Evolutionary conservation across 2,329 filamentous ascomycete genomes (phyloP).

Genomic region (Biscogniauxia marginata): DNA sequence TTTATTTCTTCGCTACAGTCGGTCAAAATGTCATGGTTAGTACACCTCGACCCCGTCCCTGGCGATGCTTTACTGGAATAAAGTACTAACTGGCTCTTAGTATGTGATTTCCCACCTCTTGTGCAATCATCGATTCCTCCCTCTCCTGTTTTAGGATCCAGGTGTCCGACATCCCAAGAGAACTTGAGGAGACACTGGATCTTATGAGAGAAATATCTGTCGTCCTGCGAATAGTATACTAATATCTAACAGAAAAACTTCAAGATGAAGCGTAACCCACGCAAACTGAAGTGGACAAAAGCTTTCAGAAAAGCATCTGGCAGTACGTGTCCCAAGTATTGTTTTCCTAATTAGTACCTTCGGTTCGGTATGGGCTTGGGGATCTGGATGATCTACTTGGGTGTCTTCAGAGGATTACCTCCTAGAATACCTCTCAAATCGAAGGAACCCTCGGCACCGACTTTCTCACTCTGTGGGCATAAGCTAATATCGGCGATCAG

Average conservation of each 20-base stretch:
- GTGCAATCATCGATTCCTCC: not conserved
- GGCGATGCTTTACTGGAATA: not conserved
- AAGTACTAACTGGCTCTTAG: not conserved
- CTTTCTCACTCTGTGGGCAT: too few species aligned
- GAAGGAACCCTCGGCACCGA: too few species aligned
- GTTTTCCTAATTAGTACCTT: not conserved
- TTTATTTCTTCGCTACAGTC: not conserved
- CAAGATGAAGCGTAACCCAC: conserved; percentile 97
- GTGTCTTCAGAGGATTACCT: not conserved
- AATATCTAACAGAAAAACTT: not conserved
- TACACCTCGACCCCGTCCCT: not conserved
- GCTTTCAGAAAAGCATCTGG: conserved; percentile 81
- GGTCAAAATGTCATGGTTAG: not conserved
- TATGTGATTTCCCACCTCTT: not conserved
- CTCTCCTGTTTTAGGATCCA: not conserved
- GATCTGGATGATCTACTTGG: not conserved
- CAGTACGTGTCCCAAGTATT: conserved; percentile 7
- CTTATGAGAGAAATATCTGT: too few species aligned
- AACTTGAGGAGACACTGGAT: too few species aligned
- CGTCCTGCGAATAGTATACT: not conserved
- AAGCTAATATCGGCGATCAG: too few species aligned
- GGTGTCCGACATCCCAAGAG: too few species aligned
- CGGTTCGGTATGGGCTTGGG: too few species aligned
- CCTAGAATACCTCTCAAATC: too few species aligned
- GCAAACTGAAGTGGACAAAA: conserved; percentile 97